Conservation (phyloP, 768 basidiomycete species). For the Pholiota microspora region DNA sequence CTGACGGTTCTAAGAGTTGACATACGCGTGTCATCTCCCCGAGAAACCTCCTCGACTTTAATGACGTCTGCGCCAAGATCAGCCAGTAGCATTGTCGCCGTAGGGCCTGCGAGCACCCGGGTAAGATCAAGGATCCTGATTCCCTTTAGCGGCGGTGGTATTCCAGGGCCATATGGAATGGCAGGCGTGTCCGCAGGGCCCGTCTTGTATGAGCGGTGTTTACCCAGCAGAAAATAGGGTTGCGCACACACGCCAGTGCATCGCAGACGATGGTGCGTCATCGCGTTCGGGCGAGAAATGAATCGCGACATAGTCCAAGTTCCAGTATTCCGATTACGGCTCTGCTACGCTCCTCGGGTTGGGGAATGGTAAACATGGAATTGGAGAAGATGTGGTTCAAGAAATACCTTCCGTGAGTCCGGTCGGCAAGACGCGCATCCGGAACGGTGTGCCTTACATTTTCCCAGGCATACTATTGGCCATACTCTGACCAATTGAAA, state of each 20-base stretch:
- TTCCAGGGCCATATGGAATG: slow-evolving; percentile 44
- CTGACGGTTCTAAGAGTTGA: slow-evolving; percentile 9
- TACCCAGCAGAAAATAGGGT: background rate
- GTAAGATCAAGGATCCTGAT: slow-evolving; percentile 87
- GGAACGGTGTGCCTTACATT: slow-evolving; percentile 2
- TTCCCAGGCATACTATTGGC: background rate
- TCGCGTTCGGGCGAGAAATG: slow-evolving; percentile 1
- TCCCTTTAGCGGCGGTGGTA: slow-evolving; percentile 76
- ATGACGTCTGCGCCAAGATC: slow-evolving; percentile 92
- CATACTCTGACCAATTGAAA: background rate
- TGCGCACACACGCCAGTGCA: background rate
- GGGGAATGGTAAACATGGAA: background rate
- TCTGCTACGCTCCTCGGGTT: no score
- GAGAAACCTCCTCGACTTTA: slow-evolving; percentile 80
- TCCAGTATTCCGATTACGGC: no score
- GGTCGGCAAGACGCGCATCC: slow-evolving; percentile 2
- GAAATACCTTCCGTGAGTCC: slow-evolving; percentile 2
- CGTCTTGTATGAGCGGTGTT: slow-evolving; percentile 18
- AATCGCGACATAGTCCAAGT: background rate
- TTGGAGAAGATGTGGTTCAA: background rate
- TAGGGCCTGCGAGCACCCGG: slow-evolving; percentile 88
- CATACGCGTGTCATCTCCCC: slow-evolving; percentile 88
- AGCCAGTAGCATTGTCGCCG: slow-evolving; percentile 90
- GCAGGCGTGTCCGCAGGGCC: slow-evolving; percentile 16
- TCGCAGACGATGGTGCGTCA: background rate